A percentile compares a stretch with the other conserved stretches of the same genome.
phyloP scores from a whole-genome alignment of 805 yeast genomes.

The Saccharomyces paradoxus region DNA sequence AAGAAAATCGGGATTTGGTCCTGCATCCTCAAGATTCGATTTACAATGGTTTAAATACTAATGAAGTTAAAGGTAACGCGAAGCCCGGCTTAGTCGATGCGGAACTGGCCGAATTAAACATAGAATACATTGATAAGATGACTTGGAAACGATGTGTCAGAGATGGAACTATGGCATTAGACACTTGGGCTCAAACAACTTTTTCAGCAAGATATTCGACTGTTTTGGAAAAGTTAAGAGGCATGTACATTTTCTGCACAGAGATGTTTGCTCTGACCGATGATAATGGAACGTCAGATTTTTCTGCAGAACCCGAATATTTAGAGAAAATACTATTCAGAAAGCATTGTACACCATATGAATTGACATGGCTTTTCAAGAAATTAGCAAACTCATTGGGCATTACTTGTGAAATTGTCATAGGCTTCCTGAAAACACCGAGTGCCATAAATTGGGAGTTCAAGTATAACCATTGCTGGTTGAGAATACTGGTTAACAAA shows the following conservation, averaged over 20 bases:
- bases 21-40: constrained; percentile 51
- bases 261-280: constrained; percentile 46
- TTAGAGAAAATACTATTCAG: constrained; percentile 36
- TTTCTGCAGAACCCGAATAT: constrained; percentile 33
- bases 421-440: constrained; percentile 80
- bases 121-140: constrained; percentile 38
- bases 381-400: constrained; percentile 63
- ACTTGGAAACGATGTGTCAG: constrained; percentile 33
- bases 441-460: constrained; percentile 41
- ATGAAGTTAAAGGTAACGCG: constrained; percentile 34
- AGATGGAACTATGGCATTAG: constrained; percentile 39
- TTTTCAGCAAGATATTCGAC: constrained; percentile 45
- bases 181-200: constrained; percentile 46
- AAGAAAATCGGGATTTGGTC: constrained; percentile 52
- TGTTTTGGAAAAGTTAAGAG: constrained; percentile 55
- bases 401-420: constrained; percentile 64
- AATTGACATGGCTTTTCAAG: constrained; percentile 68
- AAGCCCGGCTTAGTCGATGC: constrained; percentile 26
- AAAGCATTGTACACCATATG: constrained; percentile 57
- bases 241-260: constrained; percentile 53
- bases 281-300: constrained; percentile 31
- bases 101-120: constrained; percentile 27
- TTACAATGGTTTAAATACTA: constrained; percentile 38
- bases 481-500: constrained; percentile 63
- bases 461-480: constrained; percentile 80